Evolutionary conservation across 78 protist species (phyloP), one percentile per base, ranked within the genome.

Genomic region (Tieghemostelium lacteum): DNA sequence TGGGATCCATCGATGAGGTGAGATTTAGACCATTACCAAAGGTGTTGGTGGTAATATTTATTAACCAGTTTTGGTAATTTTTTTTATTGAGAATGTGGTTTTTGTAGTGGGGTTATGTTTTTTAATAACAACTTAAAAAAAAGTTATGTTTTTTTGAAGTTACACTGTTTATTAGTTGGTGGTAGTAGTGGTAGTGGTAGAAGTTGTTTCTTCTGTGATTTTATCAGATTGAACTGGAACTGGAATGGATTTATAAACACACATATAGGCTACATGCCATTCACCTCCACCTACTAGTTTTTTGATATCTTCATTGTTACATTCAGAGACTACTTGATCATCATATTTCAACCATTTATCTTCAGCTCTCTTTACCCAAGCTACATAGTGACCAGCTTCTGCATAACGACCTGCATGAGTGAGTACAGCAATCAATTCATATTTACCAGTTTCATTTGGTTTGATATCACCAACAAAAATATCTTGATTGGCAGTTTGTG

Each of bases 371-470:
- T 74, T 52, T 16, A 85, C 93, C 99, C 99, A 97, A 5, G 95
- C 99, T 3, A 97, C 95, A 73, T 97, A 97, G 65, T 97, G 99
- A 4, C 99, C 99, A 33, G 94, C 65, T 76, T 97, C 97, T 3
- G 98, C 96, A 7, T 85, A 63, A n/a, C 97, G 73, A n/a, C 99
- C 99, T 85, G 75, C 83, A 93, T 97, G 99, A 1, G 98, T 97
- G 4, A 97, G 52, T 3, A 97, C 94, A 22, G 88, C 98, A 29
- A 17, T 20, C 4, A 97, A 92, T 61, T 97, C 98, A 87, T 97
- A 97, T 40, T 39, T 80, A 7, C 98, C 99, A 14, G 94, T 89
- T 24, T 67, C 87, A 40, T 65, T 77, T 26, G 58, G 29, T 37
- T 77, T 37, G 2, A 55, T 5, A 57, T 57, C 63, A 4, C 6